Evolutionary conservation across 2,329 filamentous ascomycete genomes (phyloP), one percentile per base, ranked within the genome.

Genomic region (Mycosphaerella arachidis): DNA sequence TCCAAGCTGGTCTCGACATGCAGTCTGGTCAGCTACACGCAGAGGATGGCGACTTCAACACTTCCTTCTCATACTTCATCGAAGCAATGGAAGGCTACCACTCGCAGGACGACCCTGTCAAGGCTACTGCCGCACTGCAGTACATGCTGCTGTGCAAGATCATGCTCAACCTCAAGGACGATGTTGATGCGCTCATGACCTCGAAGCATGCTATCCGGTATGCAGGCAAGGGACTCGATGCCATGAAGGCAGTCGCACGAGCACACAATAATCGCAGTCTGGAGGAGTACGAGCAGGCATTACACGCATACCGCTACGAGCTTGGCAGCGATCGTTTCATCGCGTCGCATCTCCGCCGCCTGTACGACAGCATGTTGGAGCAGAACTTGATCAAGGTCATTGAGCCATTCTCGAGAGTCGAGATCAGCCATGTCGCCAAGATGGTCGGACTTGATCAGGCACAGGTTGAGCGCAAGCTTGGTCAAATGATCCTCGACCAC

Each of bases 81-180:
- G 94, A 99, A 80, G 94, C 95, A 2, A 86, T 99, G 65, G 94
- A 99, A 74, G 94, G 94, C 62, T 99, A 97, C 78, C 91, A 94
- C 78, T 88, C 88, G 51, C 92, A 96, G 75, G 94, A 99, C 68
- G 92, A 96, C 74, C 81, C 87, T 43, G 80, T 83, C 65, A 92
- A 92, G 78, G 94, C 95, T n/a, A 95, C 93, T n/a, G 91, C 93
- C 12, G 92, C 94, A 10, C 82, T 99, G 66, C 94, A 99, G 81
- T 99, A 99, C 82, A 99, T 99, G 94, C 85, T 99, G 57, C 87
- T 99, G 37, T 97, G 94, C 86, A 99, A 99, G 82, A 94, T 99
- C 76, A 99, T 99, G 95, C 84, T 99, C 69, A 99, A 99, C 79
- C 83, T 95, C 45, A 91, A 87, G 67, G 92, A 97, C 80, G 95